These are phyloP conservation scores for Lepiota venenata DNA, from an alignment of 768 basidiomycete genomes.

Conservation along the genomic window DNA sequence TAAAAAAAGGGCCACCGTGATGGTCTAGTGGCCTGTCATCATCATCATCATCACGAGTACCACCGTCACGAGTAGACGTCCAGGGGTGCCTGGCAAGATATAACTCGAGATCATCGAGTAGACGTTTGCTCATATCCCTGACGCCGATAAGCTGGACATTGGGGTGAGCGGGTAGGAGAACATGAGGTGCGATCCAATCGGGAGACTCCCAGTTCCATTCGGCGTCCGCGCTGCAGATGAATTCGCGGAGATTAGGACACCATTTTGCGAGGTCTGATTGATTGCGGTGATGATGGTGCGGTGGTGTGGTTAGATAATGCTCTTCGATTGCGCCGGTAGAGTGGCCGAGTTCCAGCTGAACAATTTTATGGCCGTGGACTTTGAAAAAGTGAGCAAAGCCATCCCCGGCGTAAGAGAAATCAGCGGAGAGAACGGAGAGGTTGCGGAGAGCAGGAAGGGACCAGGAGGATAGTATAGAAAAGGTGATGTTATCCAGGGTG, in stretches of 20 bases:
- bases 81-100: constrained; percentile 18
- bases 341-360: constrained; percentile 71
- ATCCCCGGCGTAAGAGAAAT: constrained; percentile 64
- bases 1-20: constrained; percentile 49
- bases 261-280: constrained; percentile 46
- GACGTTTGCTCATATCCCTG: constrained; percentile 63
- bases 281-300: constrained; percentile 31
- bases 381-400: constrained; percentile 68
- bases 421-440: constrained; percentile 65
- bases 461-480: constrained; percentile 64
- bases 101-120: constrained; percentile 42
- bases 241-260: constrained; percentile 67
- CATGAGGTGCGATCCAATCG: constrained; percentile 79
- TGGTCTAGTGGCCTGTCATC: constrained; percentile 9
- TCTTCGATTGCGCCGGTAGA: constrained; percentile 65
- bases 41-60: too few relatives aligned
- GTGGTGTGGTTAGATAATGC: constrained; percentile 54
- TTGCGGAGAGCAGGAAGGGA: constrained; percentile 59
- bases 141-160: constrained; percentile 66
- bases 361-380: constrained; percentile 57
- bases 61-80: too few relatives aligned
- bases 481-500: constrained; percentile 69
- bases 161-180: constrained; percentile 63
- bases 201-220: constrained; percentile 81
- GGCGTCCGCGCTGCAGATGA: constrained; percentile 74